Conservation (phyloP, 495 filamentous ascomycete species). For the Platismatia glauca region DNA sequence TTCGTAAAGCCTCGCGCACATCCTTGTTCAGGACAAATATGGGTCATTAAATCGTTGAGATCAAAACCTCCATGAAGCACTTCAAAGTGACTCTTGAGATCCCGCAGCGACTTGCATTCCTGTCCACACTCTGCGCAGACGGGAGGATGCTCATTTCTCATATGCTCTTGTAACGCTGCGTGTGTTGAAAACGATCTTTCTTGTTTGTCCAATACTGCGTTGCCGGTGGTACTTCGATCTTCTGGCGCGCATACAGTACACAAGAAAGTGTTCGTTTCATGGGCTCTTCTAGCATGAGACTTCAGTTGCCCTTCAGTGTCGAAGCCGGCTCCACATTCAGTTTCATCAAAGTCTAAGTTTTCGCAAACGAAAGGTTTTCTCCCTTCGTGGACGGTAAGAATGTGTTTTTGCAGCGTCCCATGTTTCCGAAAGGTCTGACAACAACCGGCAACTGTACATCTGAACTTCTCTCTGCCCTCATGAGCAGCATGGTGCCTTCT, state of each 20-base stretch:
- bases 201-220: neutral
- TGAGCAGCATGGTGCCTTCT: conserved; percentile 59
- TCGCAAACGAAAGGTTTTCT: conserved; percentile 58
- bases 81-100: conserved; percentile 61
- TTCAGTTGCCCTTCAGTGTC: conserved; percentile 59
- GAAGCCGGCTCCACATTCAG: conserved; percentile 58
- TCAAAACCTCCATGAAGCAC: conserved; percentile 54
- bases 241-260: conserved; percentile 54
- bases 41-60: conserved; percentile 50
- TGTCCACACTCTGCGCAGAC: conserved; percentile 64
- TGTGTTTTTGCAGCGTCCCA: conserved; percentile 74
- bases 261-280: conserved; percentile 58
- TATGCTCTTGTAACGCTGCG: conserved; percentile 59
- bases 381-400: conserved; percentile 61
- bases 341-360: conserved; percentile 41
- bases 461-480: conserved; percentile 56
- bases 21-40: conserved; percentile 49
- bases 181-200: conserved; percentile 56
- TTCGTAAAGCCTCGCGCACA: conserved; percentile 69
- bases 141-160: conserved; percentile 59
- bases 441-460: conserved; percentile 69
- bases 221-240: neutral
- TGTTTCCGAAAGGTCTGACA: conserved; percentile 78
- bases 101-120: conserved; percentile 49
- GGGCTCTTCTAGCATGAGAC: conserved; percentile 59